Evolutionary conservation across 371 early-diverging fungal species (phyloP), one percentile per base, ranked within the genome.

Genomic region (Capillidium rhysosporum): DNA sequence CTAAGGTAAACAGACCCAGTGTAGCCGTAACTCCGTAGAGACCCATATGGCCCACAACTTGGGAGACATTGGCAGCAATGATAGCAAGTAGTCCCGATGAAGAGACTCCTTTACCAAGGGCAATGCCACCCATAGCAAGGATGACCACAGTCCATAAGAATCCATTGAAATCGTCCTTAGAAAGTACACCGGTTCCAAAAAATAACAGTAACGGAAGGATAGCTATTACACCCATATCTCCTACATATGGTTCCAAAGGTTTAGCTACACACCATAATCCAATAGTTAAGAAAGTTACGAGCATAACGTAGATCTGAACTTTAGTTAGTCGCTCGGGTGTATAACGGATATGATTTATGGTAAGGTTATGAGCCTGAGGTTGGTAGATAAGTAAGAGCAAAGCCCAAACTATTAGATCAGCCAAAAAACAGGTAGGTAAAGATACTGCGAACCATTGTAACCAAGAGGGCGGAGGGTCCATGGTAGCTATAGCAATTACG

Each of bases 111-210:
- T 82, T 81, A 51, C 93, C 94, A 23, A 93, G 75, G 1, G 89
- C 84, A 58, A 84, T 82, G 47, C 93, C 94, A 34, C 92, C 92
- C 84, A 90, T 89, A 26, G 93, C 95, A 29, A 95, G 75, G 46
- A 94, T 85, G 24, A 95, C 86, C 4, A 95, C 95, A 30, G 86
- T 84, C 90, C 89, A 89, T 55, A 86, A 59, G 61, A 89, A 87
- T 59, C 75, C 80, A 67, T 96, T 91, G 57, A 91, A 86, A 59
- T 96, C 97, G 47, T 95, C 92, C 64, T 96, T 95, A 56, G 76
- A 76, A 51, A 96, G 71, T 4, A 96, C 68, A 24, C 90, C 88
- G 2, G 86, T 76, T 25, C 82, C 82, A 65, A 89, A 96, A 64
- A 92, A 87, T 41, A 85, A 72, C 53, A 93, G 73, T n/a, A 96